Conservation (phyloP, 495 filamentous ascomycete genomes). For the Tuber microsphaerosporum region DNA sequence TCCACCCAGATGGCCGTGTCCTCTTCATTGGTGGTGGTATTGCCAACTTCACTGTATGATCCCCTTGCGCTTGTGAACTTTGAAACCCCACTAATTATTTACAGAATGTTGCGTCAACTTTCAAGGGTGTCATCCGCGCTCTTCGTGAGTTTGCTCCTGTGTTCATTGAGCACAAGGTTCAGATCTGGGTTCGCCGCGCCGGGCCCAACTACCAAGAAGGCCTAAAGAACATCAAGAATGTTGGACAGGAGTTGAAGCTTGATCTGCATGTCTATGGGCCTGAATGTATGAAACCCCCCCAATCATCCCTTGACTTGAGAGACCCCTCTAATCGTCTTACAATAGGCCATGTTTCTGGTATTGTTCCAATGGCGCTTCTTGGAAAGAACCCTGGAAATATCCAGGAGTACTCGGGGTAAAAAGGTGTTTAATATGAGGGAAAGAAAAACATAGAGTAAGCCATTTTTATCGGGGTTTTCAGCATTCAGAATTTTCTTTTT, state of each 20-base stretch:
- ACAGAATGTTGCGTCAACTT: constrained; percentile 78
- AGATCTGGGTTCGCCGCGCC: constrained; percentile 98
- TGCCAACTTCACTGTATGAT: constrained; percentile 87
- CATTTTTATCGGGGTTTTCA: background rate
- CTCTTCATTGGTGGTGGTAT: constrained; percentile 99
- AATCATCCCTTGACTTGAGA: background rate
- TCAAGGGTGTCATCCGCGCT: constrained; percentile 99
- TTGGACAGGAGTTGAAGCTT: constrained; percentile 83
- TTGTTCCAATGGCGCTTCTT: constrained; percentile 57
- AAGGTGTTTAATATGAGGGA: background rate
- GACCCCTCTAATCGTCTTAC: background rate
- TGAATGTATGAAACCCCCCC: constrained; percentile 69
- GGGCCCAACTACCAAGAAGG: constrained; percentile 99
- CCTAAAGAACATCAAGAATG: constrained; percentile 98
- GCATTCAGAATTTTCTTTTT: background rate
- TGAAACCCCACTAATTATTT: constrained; percentile 16
- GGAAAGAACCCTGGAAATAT: constrained; percentile 40
- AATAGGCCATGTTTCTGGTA: constrained; percentile 53
- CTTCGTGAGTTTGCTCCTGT: constrained; percentile 81
- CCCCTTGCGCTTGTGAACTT: constrained; percentile 44
- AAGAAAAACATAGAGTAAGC: background rate
- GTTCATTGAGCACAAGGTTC: constrained; percentile 91
- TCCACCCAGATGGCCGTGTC: constrained; percentile 83
- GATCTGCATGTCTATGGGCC: constrained; percentile 96
- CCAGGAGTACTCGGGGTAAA: constrained; percentile 40